Base-by-base conservation (phyloP, 257 asterid genomes). In the Dorcoceras hygrometricum region DNA sequence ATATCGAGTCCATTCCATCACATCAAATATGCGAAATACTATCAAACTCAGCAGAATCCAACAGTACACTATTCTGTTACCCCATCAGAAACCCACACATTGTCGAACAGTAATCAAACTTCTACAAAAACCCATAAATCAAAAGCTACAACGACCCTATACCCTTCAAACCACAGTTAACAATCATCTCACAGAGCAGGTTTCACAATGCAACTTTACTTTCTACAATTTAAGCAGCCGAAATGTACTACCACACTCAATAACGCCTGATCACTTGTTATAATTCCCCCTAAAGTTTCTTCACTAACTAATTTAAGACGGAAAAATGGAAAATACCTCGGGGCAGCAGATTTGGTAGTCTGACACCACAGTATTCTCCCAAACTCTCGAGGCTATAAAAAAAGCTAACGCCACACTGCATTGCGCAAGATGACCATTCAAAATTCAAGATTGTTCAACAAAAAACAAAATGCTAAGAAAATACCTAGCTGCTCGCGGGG, bases 401-500 rank as follows among this genome's bases (percentile, higher is more conserved):
- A 7, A 18, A 10, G 46, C 28, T 2, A 28, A 7, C 22, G 10
- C 20, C 50, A 31, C 24, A n/a, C 65, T 31, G 43, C 43, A 12
- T 5, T 25, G 48, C 26, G 14, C 27, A 31, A 14, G 5, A 60
- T 8, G 1, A 28, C 9, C 31, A 60, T 8, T 60, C 34, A 6
- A n/a, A 28, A 59, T 19, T 50, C 14, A 1, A 39, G 32, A 31
- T 24, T 61, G 23, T 57, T 54, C 10, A 26, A 32, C 54, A 14
- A 39, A 8, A n/a, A 34, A 46, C 4, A 18, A 23, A 39, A 14
- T 11, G 6, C 54, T 16, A 46, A 20, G 20, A 57, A 22, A 48
- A 36, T 36, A 67, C 77, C 77, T 73, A 22, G 27, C 65, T n/a
- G n/a, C n/a, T n/a, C n/a, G 22, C 58, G 14, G 59, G 20, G 77